phyloP scores from a whole-genome alignment of 352 stramenopile genomes.

The Phytopythium ostracodes region DNA sequence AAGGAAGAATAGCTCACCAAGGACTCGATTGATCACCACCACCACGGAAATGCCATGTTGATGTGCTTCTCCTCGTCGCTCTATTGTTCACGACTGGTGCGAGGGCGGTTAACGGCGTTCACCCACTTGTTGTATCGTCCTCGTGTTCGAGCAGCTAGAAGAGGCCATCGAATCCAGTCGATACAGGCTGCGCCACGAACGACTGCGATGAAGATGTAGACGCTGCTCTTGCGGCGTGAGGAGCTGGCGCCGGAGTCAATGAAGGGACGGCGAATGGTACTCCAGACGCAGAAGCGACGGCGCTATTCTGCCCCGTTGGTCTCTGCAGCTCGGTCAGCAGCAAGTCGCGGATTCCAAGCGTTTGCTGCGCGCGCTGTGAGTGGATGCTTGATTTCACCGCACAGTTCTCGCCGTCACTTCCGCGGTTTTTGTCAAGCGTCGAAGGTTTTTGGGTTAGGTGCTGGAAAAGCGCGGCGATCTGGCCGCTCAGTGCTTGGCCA shows the following conservation, averaged over 20 bases:
- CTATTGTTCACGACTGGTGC: background rate
- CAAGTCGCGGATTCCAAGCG: slow-evolving; percentile 33
- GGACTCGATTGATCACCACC: background rate
- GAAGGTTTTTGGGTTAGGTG: slow-evolving; percentile 19
- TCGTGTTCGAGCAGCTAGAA: background rate
- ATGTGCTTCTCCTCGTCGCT: background rate
- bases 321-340: slow-evolving; percentile 16
- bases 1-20: too few relatives aligned
- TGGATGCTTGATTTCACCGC: slow-evolving; percentile 30
- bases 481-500: slow-evolving; percentile 19
- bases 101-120: background rate
- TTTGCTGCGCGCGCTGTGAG: slow-evolving; percentile 23
- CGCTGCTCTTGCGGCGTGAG: background rate
- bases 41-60: slow-evolving; percentile 1
- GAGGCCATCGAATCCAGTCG: background rate
- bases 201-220: background rate
- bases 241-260: background rate
- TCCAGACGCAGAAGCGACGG: background rate
- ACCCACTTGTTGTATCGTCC: background rate
- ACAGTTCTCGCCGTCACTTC: slow-evolving; percentile 1
- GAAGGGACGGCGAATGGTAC: background rate
- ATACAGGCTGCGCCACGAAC: background rate
- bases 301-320: background rate
- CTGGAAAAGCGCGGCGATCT: slow-evolving; percentile 30
- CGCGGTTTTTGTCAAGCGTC: background rate